Evolutionary conservation across 208 protist species (phyloP), one percentile per base, ranked within the genome.

Genomic region (Trypanosoma scelopori): DNA sequence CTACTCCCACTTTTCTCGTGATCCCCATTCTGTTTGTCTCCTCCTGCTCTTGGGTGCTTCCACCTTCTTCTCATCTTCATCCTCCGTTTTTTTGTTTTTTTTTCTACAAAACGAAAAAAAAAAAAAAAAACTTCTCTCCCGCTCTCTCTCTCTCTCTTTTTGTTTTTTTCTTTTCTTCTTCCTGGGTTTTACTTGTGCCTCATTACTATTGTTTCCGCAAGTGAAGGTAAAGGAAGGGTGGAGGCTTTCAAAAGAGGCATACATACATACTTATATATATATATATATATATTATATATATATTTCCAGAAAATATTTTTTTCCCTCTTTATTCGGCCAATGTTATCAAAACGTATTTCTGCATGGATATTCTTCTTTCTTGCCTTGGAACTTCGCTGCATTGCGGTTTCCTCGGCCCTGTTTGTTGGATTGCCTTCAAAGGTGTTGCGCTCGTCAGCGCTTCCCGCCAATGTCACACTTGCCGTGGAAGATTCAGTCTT

Each of bases 401-500:
- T 46, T 15, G 22, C 9, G 47, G n/a, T 11, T 5, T 42, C 28
- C 25, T 37, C 48, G 15, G 49, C 32, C 5, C 9, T 1, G 43
- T 18, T 7, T 0, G 25, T 37, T 32, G 9, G 0, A 0, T 9
- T 35, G 9, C 0, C 42, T n/a, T 3, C 1, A 25, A 50, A 53
- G 30, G 3, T 5, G n/a, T 0, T 23, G 27, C 37, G 41, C 18
- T 52, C 13, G 23, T 0, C 12, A 12, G 13, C 9, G 23, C 18
- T 16, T 50, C 3, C n/a, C 23, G 30, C 32, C 37, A 43, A 56
- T 58, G 5, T 68, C 22, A 53, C 45, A n/a, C 18, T 74, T 16
- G 11, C 45, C 6, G 13, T 63, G 7, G 37, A 61, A 11, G 41
- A 63, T 39, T 7, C 7, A 11, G 61, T 69, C 27, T 62, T 69